Percentiles rank a stretch among this genome's conserved stretches.
These are phyloP conservation scores for Calocera viscosa DNA, from an alignment of 768 basidiomycete genomes.

Conservation along the genomic window DNA sequence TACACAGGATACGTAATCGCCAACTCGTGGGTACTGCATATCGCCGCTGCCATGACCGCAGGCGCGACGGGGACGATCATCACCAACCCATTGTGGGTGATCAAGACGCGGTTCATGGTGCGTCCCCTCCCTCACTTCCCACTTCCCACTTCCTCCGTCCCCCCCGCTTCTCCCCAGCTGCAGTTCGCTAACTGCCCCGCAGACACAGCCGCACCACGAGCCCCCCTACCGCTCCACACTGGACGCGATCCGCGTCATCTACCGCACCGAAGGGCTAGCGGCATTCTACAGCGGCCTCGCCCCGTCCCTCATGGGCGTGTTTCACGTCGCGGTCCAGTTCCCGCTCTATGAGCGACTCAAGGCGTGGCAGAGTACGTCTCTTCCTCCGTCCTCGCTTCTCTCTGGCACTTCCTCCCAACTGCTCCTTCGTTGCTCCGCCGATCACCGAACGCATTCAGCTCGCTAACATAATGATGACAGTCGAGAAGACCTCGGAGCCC, in stretches of 20 bases:
- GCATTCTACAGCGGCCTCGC: conserved; percentile 93
- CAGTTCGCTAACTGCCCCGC: conserved; percentile 6
- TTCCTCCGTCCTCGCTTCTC: no score
- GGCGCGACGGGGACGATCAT: conserved; percentile 86
- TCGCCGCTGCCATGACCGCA: conserved; percentile 89
- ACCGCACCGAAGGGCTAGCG: conserved; percentile 67
- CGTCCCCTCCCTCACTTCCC: conserved; percentile 17
- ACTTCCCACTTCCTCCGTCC: not conserved
- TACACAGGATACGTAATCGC: not conserved
- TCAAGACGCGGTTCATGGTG: conserved; percentile 99
- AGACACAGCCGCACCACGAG: conserved; percentile 78
- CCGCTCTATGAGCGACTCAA: conserved; percentile 93
- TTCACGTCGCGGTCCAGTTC: conserved; percentile 94
- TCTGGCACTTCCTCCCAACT: conserved; percentile 8
- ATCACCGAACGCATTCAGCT: no score
- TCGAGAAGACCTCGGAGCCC: conserved; percentile 32
- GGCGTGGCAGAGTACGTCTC: conserved; percentile 61
- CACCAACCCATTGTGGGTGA: conserved; percentile 96
- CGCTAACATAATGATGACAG: conserved; percentile 9
- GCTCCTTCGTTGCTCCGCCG: not conserved
- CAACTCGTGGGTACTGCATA: conserved; percentile 43
- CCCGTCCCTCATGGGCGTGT: conserved; percentile 84
- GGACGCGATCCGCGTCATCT: conserved; percentile 83
- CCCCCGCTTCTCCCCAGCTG: not conserved
- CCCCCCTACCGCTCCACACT: conserved; percentile 74